Evolutionary conservation across 805 yeast genomes (phyloP).

Genomic region (Sporopachydermia lactativora): DNA sequence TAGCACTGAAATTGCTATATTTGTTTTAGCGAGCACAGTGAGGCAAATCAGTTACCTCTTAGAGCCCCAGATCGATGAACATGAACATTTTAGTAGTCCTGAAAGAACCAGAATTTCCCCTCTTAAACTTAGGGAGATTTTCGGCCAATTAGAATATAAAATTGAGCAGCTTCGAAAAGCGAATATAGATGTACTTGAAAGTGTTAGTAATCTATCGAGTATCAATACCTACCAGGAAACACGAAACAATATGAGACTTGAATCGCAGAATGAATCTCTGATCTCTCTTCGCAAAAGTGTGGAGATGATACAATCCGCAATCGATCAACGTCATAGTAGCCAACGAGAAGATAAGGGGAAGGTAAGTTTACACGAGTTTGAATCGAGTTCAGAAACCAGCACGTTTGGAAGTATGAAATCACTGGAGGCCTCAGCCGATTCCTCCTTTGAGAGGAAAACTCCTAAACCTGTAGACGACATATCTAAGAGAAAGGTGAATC

Average conservation of each 20-base stretch:
- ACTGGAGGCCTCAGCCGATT: too few relatives aligned
- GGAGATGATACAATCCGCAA: too few relatives aligned
- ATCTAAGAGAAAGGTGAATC: too few relatives aligned
- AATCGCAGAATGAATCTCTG: background rate
- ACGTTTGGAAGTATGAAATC: too few relatives aligned
- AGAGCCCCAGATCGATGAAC: background rate
- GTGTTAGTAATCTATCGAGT: background rate
- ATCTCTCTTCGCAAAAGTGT: background rate
- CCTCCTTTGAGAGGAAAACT: too few relatives aligned
- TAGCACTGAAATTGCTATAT: background rate
- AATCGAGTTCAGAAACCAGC: too few relatives aligned
- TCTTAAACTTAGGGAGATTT: background rate
- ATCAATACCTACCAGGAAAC: conserved; percentile 1
- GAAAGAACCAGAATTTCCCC: too few relatives aligned
- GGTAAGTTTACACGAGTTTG: too few relatives aligned
- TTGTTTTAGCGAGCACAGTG: background rate
- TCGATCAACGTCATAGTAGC: too few relatives aligned
- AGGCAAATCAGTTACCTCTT: background rate
- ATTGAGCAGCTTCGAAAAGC: background rate
- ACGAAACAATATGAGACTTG: background rate
- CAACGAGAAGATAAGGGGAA: too few relatives aligned
- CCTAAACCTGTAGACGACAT: too few relatives aligned
- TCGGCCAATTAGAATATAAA: background rate
- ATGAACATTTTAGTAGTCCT: background rate
- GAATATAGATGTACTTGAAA: background rate